Conservation (phyloP, 2,329 filamentous ascomycete genomes). For the Pseudocercospora fuligena region DNA sequence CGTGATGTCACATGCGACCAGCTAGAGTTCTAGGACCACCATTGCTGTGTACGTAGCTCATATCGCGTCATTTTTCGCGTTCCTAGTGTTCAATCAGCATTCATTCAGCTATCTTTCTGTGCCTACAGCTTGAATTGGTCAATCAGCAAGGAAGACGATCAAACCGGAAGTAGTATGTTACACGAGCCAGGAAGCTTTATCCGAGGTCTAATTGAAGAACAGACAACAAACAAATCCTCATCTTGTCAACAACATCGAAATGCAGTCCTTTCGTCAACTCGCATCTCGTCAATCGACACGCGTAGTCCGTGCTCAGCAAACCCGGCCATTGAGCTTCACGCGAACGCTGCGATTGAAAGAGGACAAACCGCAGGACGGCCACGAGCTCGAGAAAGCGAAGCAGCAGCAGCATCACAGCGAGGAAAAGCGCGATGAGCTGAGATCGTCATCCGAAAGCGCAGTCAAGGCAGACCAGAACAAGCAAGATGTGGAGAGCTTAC, state of each 20-base stretch:
- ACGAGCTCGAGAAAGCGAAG: conserved; percentile 50
- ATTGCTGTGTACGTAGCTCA: neutral
- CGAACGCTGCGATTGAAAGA: conserved; percentile 45
- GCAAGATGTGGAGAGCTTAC: conserved; percentile 50
- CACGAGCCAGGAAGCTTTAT: neutral
- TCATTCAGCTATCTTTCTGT: neutral
- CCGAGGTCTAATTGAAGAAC: neutral
- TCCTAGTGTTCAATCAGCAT: neutral
- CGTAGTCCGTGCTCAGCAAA: neutral
- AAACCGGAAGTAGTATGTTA: neutral
- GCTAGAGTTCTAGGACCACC: neutral
- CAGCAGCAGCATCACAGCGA: conserved; percentile 50
- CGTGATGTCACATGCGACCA: conserved; percentile 1
- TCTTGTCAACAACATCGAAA: neutral
- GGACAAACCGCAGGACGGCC: conserved; percentile 43
- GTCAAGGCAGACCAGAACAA: conserved; percentile 50
- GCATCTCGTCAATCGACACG: neutral
- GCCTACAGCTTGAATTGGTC: neutral
- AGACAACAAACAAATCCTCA: neutral
- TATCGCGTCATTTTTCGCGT: neutral
- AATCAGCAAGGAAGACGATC: neutral
- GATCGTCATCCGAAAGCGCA: conserved; percentile 46
- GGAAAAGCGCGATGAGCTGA: conserved; percentile 49
- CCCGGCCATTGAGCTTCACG: conserved; percentile 40
- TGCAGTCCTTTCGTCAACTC: neutral